Base-by-base conservation (phyloP, 768 basidiomycete genomes). In the Kwoniella heveanensis region DNA sequence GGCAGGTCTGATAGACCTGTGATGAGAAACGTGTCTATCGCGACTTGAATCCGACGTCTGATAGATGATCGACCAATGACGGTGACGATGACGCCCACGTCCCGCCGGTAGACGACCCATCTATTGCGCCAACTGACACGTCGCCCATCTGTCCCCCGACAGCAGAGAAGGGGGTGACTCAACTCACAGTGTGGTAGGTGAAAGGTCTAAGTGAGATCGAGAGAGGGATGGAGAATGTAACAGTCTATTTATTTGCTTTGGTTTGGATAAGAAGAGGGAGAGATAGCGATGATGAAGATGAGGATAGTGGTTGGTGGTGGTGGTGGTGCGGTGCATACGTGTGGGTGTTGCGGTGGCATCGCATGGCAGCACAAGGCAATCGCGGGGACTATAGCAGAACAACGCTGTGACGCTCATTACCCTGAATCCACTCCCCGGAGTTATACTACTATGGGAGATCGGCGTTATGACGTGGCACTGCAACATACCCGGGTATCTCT, bases 391-490 rank as follows among this genome's bases (percentile, higher is more conserved):
- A 13, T 32, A 6, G 32, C 32, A 32, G 39, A 44, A 44, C 39
- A 44, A 44, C 39, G 39, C 39, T 44, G 49, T 58, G 57, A 58
- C 57, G 57, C 57, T 48, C 57, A 58, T 60, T 44, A 44, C 58
- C 58, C 58, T 60, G 58, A 60, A 24, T 32, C 48, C 39, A 36
- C 30, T 32, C 22, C n/a, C 15, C 58, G 58, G 58, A 27, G 50
- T 52, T 60, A 60, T 60, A 29, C 9, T 26, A 22, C 12, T 21
- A 9, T 1, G 15, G 6, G 10, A 52, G 49, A 60, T 60, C 58
- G 58, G 58, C 50, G 37, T 60, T 60, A 60, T 60, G 58, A 60
- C 58, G 58, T 60, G 58, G 58, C 58, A 60, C 49, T 51, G 32
- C n/a, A n/a, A n/a, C n/a, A n/a, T n/a, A n/a, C n/a, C n/a, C 32